These are phyloP conservation scores for Xylaria multiplex DNA, from an alignment of 2,329 filamentous ascomycete species.

Conservation along the genomic window DNA sequence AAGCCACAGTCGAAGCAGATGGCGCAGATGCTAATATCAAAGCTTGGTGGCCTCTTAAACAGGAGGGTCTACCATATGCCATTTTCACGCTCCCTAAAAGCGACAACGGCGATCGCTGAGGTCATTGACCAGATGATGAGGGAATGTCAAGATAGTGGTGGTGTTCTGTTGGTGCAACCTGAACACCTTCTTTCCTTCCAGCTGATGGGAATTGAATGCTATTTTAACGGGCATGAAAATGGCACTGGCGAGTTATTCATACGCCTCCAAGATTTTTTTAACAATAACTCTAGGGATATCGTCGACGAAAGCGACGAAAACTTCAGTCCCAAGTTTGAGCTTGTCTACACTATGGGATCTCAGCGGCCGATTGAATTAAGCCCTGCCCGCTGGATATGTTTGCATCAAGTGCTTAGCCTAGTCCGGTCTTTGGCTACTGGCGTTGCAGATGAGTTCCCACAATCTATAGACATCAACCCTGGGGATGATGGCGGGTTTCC, in stretches of 20 bases:
- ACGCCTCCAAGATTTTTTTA: constrained; percentile 51
- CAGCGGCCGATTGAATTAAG: constrained; percentile 62
- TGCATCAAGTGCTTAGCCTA: constrained; percentile 61
- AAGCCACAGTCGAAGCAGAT: constrained; percentile 68
- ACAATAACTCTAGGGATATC: constrained; percentile 61
- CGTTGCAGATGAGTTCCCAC: constrained; percentile 45
- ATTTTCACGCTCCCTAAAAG: constrained; percentile 59
- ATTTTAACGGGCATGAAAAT: constrained; percentile 36
- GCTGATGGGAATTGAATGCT: constrained; percentile 65
- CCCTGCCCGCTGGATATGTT: constrained; percentile 65
- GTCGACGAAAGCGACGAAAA: constrained; percentile 74
- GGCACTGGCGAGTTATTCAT: constrained; percentile 26
- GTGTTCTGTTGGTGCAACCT: constrained; percentile 69
- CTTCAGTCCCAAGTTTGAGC: constrained; percentile 67
- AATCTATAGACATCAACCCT: constrained; percentile 56
- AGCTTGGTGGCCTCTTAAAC: constrained; percentile 64
- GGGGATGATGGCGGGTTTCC: constrained; percentile 55
- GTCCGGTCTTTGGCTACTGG: background rate
- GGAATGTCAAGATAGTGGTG: constrained; percentile 60
- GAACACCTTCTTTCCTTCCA: constrained; percentile 73
- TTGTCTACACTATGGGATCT: constrained; percentile 70
- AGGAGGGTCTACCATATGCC: constrained; percentile 66
- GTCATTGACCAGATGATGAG: constrained; percentile 53
- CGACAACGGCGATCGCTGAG: constrained; percentile 50
- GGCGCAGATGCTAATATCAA: constrained; percentile 63